Base-by-base conservation (phyloP, 2,329 filamentous ascomycete species). In the Scytalidium sp. region DNA sequence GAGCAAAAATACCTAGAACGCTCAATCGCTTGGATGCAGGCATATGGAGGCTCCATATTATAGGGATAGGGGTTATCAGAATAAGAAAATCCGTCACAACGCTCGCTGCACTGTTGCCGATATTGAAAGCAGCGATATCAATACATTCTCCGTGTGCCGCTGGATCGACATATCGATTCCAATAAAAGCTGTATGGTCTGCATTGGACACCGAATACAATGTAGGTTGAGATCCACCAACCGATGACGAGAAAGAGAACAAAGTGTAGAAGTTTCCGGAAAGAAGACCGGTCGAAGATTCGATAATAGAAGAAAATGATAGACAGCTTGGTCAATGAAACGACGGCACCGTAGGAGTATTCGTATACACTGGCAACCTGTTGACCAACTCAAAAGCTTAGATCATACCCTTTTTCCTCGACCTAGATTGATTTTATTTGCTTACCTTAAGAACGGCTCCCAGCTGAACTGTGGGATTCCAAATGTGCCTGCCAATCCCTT, bases 81-180 rank as follows among this genome's bases (percentile, higher is more conserved):
- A 54, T 54, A 11, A 44, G 32, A 19, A 52, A n/a, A 22, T 54
- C 52, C 3, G 29, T 52, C 40, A 50, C 17, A 21, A 54, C 47
- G 19, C 46, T 54, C 8, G 45, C 41, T n/a, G 47, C 41, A 10
- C 43, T 27, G 41, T 53, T 50, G 2, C 40, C 47, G 19, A 50
- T 43, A 41, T 36, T 49, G 25, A 43, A 43, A 17, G 19, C 32
- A 9, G 6, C n/a, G 23, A 27, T 22, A 17, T 42, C 29, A 21
- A 50, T 40, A 39, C 51, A 54, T n/a, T 49, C 39, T 6, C 41
- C 42, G 2, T 40, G 25, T 27, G 25, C 7, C 7, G 25, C 13
- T 7, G 25, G 25, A 27, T 27, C 21, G 11, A 41, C 19, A 10
- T 41, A 42, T 13, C 21, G 19, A 21, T 45, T 43, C 49, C 51